phyloP scores from a whole-genome alignment of 371 early-diverging fungal species.

The Dichotomocladium elegans region DNA sequence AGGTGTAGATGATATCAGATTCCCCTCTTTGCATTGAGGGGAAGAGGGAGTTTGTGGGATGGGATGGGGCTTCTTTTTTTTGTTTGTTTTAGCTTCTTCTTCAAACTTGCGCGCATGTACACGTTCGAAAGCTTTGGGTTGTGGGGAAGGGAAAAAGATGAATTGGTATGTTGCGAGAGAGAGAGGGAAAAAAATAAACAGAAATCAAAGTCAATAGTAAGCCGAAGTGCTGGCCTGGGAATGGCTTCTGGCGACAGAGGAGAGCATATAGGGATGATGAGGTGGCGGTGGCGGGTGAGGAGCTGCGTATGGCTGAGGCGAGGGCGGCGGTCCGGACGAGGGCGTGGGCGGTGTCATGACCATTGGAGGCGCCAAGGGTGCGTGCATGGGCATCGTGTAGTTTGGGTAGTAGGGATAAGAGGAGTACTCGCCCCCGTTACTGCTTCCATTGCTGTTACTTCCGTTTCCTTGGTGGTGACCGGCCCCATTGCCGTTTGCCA shows the following conservation, averaged over 20 bases:
- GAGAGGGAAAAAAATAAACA: no score
- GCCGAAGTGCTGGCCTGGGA: conserved; percentile 3
- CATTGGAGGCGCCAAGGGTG: conserved; percentile 12
- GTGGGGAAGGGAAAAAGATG: not conserved
- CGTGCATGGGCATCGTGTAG: conserved; percentile 5
- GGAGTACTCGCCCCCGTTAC: conserved; percentile 1
- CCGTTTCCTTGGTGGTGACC: no score
- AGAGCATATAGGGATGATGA: conserved; percentile 8
- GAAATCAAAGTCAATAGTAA: conserved; percentile 1
- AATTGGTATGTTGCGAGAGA: not conserved
- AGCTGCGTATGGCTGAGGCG: conserved; percentile 1
- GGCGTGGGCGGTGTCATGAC: conserved; percentile 20
- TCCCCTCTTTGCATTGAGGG: no score
- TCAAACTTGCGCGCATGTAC: not conserved
- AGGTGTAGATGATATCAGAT: no score
- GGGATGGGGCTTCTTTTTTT: not conserved
- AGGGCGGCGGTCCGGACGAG: conserved; percentile 8
- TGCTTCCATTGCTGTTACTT: not conserved
- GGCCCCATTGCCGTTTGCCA: not conserved
- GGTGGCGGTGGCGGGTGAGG: not conserved
- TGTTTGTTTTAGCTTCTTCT: not conserved
- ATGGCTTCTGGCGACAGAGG: conserved; percentile 3
- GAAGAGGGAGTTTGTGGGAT: no score
- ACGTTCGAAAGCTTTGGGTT: no score
- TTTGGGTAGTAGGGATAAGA: conserved; percentile 10